Evolutionary conservation across 2,329 filamentous ascomycete species (phyloP).

Genomic region (Didymella exigua): DNA sequence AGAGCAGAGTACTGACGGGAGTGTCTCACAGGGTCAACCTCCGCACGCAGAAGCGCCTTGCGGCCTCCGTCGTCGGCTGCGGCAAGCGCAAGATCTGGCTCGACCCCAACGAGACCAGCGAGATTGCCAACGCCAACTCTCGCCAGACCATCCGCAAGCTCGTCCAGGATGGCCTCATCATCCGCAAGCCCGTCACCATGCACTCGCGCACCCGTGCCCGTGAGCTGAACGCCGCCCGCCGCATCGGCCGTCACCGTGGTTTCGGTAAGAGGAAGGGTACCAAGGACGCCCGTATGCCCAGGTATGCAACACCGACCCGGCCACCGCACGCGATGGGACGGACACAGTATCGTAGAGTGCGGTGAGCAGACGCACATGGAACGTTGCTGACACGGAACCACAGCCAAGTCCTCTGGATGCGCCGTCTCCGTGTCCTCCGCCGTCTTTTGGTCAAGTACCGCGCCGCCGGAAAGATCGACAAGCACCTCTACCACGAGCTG

Average conservation of each 20-base stretch:
- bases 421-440: constrained; percentile 97
- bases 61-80: constrained; percentile 97
- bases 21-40: constrained; percentile 85
- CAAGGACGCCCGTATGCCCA: constrained; percentile 98
- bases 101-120: constrained; percentile 98
- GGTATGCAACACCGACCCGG: constrained; percentile 63
- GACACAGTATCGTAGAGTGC: constrained; percentile 6
- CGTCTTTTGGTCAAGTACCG: constrained; percentile 99
- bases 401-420: constrained; percentile 99
- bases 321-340: constrained; percentile 18
- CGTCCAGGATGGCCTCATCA: constrained; percentile 99
- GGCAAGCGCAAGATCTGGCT: constrained; percentile 99
- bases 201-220: constrained; percentile 97
- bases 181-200: constrained; percentile 99
- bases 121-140: constrained; percentile 99
- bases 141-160: constrained; percentile 99
- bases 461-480: constrained; percentile 99
- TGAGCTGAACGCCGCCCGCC: constrained; percentile 90
- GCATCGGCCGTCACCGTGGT: constrained; percentile 96
- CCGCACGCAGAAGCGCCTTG: constrained; percentile 99
- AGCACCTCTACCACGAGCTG: constrained; percentile 99
- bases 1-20: constrained; percentile 38
- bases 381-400: constrained; percentile 47
- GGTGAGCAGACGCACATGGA: constrained; percentile 19
- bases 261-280: constrained; percentile 99